Base-by-base conservation (phyloP, 306 rosid species). In the Castanea crenata region DNA sequence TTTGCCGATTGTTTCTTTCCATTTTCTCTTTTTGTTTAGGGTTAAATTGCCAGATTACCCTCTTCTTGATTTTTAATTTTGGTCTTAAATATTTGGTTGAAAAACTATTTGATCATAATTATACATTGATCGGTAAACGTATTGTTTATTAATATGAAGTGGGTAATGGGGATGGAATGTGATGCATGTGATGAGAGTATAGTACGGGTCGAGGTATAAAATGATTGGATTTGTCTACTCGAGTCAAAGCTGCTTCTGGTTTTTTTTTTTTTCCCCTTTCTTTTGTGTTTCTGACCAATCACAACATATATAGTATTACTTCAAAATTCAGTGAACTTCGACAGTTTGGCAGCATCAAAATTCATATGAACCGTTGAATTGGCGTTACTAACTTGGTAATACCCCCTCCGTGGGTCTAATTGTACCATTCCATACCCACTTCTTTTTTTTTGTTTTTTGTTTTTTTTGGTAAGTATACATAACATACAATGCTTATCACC, bases 161-260 rank as follows among this genome's bases (percentile, higher is more conserved):
- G 44, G 56, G 74, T 80, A 49, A 49, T 25, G 57, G 74, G 78
- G 80, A 70, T 79, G 69, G 83, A 84, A 87, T 87, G 86, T 81
- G 89, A 64, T 89, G 89, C 90, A 89, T 83, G 93, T 87, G 93
- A 80, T 70, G 75, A 70, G 76, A 85, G 92, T 83, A 84, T 92
- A 90, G 92, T 74, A 84, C 79, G 72, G 80, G 69, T 78, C 77
- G 58, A 70, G 72, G 67, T 61, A 79, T 59, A 78, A 80, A 86
- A 86, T 79, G 79, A 86, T 90, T 90, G 90, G 76, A 27, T 56
- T 83, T 72, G 84, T 58, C 75, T 65, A 71, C 63, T 18, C 2
- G 16, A 73, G 78, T 23, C 71, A 58, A 63, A 77, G 71, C 73
- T 55, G 63, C 44, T 23, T 41, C 46, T 41, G 46, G 46, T 41